Evolutionary conservation across 2,329 filamentous ascomycete species (phyloP), one percentile per base, ranked within the genome.

Genomic region (Tolypocladium ophioglossoides): DNA sequence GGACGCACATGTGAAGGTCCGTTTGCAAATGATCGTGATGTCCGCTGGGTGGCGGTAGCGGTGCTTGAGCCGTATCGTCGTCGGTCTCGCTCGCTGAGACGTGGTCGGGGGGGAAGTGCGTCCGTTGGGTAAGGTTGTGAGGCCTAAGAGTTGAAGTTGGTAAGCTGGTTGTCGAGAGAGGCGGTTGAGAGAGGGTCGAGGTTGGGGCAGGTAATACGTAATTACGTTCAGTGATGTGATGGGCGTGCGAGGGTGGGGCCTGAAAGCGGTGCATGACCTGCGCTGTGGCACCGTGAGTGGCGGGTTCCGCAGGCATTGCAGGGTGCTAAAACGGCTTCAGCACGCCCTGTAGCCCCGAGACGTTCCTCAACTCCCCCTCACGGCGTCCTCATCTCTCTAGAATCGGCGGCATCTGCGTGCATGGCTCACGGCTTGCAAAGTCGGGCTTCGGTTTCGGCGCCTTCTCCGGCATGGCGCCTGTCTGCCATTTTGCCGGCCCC

Each of bases 1-100:
- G 22, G 49, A 55, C 49, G 52, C 57, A 54, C 53, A 53, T 51
- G 47, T 54, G 50, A 52, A 54, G 50, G 38, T 22, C 35, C 11
- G 41, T 9, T n/a, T n/a, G 41, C 44, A 48, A 50, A 37, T 52
- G 40, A 24, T 39, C 30, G 51, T 48, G 41, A 38, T 34, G 51
- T 48, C 41, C 32, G 40, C 40, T 30, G 4, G 22, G 48, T 14
- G 20, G 34, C 46, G 41, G 54, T 14, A 50, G 51, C 35, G 16
- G 27, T 22, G 44, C 20, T 16, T 35, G 27, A 24, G 51, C 14
- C 9, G 40, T 48, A 47, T 27, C 7, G 32, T n/a, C 44, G 27
- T 34, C 27, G n/a, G 27, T 18, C 44, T 48, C 18, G 44, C 14
- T 34, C 18, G 44, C 27, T 14, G 44, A 32, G 27, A 48, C 12